Conservation (phyloP, 805 yeast species). For the Metschnikowia reukaufii region DNA sequence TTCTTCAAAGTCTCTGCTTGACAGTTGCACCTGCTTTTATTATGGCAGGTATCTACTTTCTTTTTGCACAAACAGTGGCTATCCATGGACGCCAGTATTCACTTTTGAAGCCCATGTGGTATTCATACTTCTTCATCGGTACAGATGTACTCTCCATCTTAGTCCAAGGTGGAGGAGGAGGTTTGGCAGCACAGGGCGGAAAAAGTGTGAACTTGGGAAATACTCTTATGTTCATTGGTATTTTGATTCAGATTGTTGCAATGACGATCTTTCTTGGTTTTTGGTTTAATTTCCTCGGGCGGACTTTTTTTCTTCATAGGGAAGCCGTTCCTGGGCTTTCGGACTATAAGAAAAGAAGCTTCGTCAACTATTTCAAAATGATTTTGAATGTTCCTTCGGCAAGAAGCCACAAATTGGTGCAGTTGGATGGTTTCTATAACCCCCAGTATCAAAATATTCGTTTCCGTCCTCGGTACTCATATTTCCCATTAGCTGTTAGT, state of each 20-base stretch:
- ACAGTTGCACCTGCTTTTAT: conserved; percentile 44
- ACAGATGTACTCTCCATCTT: conserved; percentile 37
- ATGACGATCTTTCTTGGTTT: conserved; percentile 38
- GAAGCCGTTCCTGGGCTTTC: conserved; percentile 14
- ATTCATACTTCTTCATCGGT: conserved; percentile 41
- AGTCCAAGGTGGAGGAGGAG: conserved; percentile 44
- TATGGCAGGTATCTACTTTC: conserved; percentile 45
- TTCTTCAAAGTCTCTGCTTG: conserved; percentile 36
- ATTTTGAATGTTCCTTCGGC: conserved; percentile 28
- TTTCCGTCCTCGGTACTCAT: conserved; percentile 25
- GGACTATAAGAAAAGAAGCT: conserved; percentile 6
- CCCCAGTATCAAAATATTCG: conserved; percentile 28
- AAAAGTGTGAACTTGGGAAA: conserved; percentile 33
- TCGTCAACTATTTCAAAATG: conserved; percentile 29
- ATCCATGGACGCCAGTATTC: conserved; percentile 41
- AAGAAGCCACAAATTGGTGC: conserved; percentile 20
- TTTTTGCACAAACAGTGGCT: conserved; percentile 42
- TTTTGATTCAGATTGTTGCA: conserved; percentile 37
- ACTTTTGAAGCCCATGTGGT: conserved; percentile 43
- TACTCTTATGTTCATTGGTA: conserved; percentile 39
- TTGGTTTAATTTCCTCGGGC: conserved; percentile 37
- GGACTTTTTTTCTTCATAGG: conserved; percentile 32
- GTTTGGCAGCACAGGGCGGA: conserved; percentile 27
- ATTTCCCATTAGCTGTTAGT: conserved; percentile 37
- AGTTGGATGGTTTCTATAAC: conserved; percentile 33